These are phyloP conservation scores for Roridomyces roridus DNA, from an alignment of 768 basidiomycete species.

Conservation along the genomic window DNA sequence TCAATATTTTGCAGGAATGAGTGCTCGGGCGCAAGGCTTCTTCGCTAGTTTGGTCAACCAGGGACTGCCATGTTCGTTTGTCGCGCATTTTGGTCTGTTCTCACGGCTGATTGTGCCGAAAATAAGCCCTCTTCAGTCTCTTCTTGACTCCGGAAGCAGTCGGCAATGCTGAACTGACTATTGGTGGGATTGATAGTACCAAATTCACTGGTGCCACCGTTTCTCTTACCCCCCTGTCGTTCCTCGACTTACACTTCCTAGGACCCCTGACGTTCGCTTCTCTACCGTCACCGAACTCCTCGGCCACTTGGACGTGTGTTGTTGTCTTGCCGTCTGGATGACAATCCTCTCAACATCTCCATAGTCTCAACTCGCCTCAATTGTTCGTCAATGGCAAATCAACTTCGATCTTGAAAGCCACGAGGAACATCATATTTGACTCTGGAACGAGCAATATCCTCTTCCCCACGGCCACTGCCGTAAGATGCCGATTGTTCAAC, in stretches of 20 bases:
- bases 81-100: not conserved
- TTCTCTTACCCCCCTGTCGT: constrained; percentile 1
- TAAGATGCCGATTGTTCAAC: constrained; percentile 39
- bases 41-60: constrained; percentile 52
- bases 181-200: constrained; percentile 57
- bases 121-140: constrained; percentile 55
- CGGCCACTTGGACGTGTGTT: constrained; percentile 46
- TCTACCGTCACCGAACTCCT: constrained; percentile 39
- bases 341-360: not conserved
- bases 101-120: not conserved
- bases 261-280: constrained; percentile 51
- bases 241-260: constrained; percentile 28
- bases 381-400: constrained; percentile 62
- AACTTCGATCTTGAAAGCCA: constrained; percentile 43
- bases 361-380: constrained; percentile 44
- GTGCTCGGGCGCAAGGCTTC: constrained; percentile 54
- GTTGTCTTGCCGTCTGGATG: not conserved
- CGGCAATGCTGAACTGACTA: constrained; percentile 58
- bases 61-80: constrained; percentile 54
- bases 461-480: constrained; percentile 52
- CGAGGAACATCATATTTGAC: constrained; percentile 59
- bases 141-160: constrained; percentile 53
- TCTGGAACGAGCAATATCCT: constrained; percentile 63
- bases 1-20: constrained; percentile 47
- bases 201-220: constrained; percentile 51